phyloP scores from a whole-genome alignment of 2,329 filamentous ascomycete species.

The Lizonia empirigonia region DNA sequence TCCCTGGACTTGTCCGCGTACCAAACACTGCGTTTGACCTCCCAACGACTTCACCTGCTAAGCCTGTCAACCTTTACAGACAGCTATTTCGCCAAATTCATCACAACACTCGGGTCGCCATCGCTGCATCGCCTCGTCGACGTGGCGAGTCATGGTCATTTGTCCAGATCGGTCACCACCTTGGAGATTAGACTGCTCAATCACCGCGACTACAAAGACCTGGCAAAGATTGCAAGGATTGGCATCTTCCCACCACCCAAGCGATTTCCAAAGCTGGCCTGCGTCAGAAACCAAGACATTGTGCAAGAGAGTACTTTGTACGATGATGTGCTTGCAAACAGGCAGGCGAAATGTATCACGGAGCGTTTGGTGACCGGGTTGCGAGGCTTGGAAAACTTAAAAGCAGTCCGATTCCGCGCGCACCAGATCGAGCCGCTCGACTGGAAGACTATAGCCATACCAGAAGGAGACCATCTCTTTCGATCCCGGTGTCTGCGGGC shows the following conservation, averaged over 20 bases:
- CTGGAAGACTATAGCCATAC: slow-evolving; percentile 13
- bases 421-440: slow-evolving; percentile 15
- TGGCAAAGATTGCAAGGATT: slow-evolving; percentile 29
- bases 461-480: slow-evolving; percentile 23
- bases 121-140: slow-evolving; percentile 31
- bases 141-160: slow-evolving; percentile 22
- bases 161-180: slow-evolving; percentile 25
- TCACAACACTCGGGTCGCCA: slow-evolving; percentile 31
- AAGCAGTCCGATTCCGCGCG: slow-evolving; percentile 26
- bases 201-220: slow-evolving; percentile 28
- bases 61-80: slow-evolving; percentile 31
- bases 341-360: slow-evolving; percentile 22
- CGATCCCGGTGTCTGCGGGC: slow-evolving; percentile 30
- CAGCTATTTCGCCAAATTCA: slow-evolving; percentile 28
- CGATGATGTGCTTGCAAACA: slow-evolving; percentile 24
- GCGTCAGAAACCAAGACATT: slow-evolving; percentile 24
- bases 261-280: slow-evolving; percentile 29
- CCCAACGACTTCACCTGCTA: slow-evolving; percentile 28
- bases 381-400: slow-evolving; percentile 23
- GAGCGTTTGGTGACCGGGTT: slow-evolving; percentile 29
- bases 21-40: slow-evolving; percentile 32
- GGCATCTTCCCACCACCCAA: slow-evolving; percentile 38
- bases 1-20: slow-evolving; percentile 24
- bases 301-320: slow-evolving; percentile 29
- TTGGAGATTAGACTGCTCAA: slow-evolving; percentile 35